Evolutionary conservation across 371 early-diverging fungal genomes (phyloP).

Genomic region (Gilbertella persicaria): DNA sequence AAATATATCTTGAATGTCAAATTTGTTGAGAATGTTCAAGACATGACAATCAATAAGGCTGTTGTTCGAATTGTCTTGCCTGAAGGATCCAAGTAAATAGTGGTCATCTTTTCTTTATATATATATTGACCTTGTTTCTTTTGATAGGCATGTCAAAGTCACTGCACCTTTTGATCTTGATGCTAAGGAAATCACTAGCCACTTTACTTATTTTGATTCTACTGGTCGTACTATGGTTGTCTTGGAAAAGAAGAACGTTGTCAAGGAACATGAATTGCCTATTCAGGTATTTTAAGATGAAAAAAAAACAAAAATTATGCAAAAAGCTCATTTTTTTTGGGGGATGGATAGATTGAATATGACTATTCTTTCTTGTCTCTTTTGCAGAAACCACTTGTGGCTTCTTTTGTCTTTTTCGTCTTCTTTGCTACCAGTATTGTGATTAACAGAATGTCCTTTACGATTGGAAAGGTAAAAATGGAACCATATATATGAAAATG

Average conservation of each 20-base stretch:
- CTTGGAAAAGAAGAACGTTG: conserved; percentile 64
- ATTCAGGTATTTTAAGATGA: conserved; percentile 32
- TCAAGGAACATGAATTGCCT: conserved; percentile 57
- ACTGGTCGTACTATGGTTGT: conserved; percentile 68
- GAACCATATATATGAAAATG: too few species aligned
- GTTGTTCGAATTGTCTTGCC: conserved; percentile 82
- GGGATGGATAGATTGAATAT: conserved; percentile 48
- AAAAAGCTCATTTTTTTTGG: background rate
- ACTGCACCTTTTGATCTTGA: conserved; percentile 58
- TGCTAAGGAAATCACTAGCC: conserved; percentile 30
- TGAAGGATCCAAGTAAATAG: conserved; percentile 86
- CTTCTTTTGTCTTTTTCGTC: conserved; percentile 34
- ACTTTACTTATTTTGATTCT: conserved; percentile 76
- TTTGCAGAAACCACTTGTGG: conserved; percentile 52
- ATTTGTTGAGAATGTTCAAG: conserved; percentile 66
- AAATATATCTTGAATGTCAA: conserved; percentile 69
- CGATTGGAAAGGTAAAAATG: conserved; percentile 39
- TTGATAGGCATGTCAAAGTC: conserved; percentile 58
- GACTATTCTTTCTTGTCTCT: conserved; percentile 35
- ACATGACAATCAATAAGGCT: conserved; percentile 67
- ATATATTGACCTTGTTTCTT: background rate
- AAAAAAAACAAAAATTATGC: too few species aligned
- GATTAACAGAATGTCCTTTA: conserved; percentile 44
- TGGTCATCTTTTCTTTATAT: background rate
- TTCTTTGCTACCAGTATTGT: conserved; percentile 45